Conservation (phyloP, 2,329 filamentous ascomycete genomes). For the Epichloe scottii region DNA sequence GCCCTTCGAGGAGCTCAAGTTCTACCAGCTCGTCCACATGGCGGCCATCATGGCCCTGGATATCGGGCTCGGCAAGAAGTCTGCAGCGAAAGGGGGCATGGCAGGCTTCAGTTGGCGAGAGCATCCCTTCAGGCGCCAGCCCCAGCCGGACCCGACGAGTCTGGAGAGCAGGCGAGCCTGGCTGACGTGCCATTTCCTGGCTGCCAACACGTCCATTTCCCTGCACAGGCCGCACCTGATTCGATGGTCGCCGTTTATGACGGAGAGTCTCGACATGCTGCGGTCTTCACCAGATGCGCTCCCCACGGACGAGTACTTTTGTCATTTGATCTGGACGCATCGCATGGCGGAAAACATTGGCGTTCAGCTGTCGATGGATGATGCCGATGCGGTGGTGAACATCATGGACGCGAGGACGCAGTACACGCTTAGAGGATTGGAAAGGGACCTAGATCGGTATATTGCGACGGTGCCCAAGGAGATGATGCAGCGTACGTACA, state of each 20-base stretch:
- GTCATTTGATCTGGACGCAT: conserved; percentile 46
- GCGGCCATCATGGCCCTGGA: conserved; percentile 75
- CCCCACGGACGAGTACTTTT: conserved; percentile 44
- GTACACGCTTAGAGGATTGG: conserved; percentile 51
- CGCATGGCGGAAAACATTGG: conserved; percentile 57
- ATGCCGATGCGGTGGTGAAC: conserved; percentile 39
- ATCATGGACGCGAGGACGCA: conserved; percentile 52
- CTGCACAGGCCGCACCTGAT: conserved; percentile 48
- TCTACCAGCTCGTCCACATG: conserved; percentile 76
- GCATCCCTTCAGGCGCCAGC: conserved; percentile 27
- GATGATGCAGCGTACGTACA: conserved; percentile 36
- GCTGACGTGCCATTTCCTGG: conserved; percentile 46
- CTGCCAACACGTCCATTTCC: conserved; percentile 47
- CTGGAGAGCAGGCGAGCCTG: conserved; percentile 45
- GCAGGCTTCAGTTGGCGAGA: conserved; percentile 24
- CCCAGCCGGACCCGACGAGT: conserved; percentile 37
- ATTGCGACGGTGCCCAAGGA: conserved; percentile 38
- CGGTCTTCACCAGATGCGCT: conserved; percentile 40
- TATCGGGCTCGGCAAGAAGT: conserved; percentile 53
- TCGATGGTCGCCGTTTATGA: conserved; percentile 47
- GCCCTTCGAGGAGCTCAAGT: conserved; percentile 75
- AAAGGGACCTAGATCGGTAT: conserved; percentile 51
- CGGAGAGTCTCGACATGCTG: conserved; percentile 44
- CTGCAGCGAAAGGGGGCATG: conserved; percentile 11
- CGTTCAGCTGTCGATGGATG: conserved; percentile 54